Percentiles rank a stretch among this genome's conserved stretches.
These are phyloP conservation scores for Coffea humblotiana DNA, from an alignment of 305 asterid genomes.

Conservation along the genomic window DNA sequence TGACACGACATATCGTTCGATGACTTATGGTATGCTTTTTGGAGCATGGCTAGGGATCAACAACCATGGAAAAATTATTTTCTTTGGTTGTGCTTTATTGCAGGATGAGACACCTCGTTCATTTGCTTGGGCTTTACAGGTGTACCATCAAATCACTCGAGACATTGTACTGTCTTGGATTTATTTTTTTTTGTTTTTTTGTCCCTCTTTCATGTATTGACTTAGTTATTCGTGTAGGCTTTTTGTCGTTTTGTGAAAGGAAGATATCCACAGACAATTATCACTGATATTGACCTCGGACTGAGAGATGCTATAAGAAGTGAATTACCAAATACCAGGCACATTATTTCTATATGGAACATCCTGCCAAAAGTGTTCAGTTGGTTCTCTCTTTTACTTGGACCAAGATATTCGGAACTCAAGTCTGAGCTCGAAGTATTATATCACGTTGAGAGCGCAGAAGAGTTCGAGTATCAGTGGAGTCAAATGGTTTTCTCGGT, in stretches of 20 bases:
- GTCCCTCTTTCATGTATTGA: conserved; percentile 16
- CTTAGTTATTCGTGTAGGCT: conserved; percentile 37
- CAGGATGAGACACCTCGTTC: conserved; percentile 53
- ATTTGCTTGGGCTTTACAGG: conserved; percentile 66
- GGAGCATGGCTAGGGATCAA: conserved; percentile 67
- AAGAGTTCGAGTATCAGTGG: conserved; percentile 71
- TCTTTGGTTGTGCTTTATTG: conserved; percentile 61
- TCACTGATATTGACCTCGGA: conserved; percentile 56
- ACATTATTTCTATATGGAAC: conserved; percentile 43
- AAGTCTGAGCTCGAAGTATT: conserved; percentile 53
- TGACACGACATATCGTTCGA: conserved; percentile 50
- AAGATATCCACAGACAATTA: conserved; percentile 54
- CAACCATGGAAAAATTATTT: conserved; percentile 54
- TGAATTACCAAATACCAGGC: conserved; percentile 65
- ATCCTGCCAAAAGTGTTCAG: conserved; percentile 46
- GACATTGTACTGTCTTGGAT: conserved; percentile 9
- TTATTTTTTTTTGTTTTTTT: not conserved
- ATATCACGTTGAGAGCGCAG: conserved; percentile 44
- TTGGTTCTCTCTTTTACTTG: conserved; percentile 67
- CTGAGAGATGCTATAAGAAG: conserved; percentile 59
- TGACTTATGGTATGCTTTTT: conserved; percentile 44
- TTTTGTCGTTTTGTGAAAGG: conserved; percentile 66
- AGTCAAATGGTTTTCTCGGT: conserved; percentile 49
- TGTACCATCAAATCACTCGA: conserved; percentile 22
- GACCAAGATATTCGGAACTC: conserved; percentile 49